phyloP scores from a whole-genome alignment of 2,329 filamentous ascomycete genomes.

The Dissoconium aciculare region DNA sequence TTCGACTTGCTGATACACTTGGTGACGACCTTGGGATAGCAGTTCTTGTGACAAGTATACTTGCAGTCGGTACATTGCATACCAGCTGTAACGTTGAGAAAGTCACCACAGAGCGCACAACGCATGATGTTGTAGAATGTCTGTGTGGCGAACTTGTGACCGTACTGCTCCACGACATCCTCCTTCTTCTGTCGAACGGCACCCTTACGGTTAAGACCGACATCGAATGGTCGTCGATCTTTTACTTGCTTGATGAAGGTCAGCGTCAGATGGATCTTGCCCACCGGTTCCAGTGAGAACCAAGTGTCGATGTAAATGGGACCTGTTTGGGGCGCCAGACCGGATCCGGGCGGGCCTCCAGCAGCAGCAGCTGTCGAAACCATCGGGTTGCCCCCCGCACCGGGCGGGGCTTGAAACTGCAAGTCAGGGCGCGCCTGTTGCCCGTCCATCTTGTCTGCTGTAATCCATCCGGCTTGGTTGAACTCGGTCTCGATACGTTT shows the following conservation, averaged over 20 bases:
- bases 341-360: constrained; percentile 25
- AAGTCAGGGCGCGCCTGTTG: constrained; percentile 39
- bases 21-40: constrained; percentile 89
- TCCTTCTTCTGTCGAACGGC: constrained; percentile 96
- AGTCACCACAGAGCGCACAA: constrained; percentile 91
- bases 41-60: constrained; percentile 97
- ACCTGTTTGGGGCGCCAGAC: constrained; percentile 36
- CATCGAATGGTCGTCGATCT: constrained; percentile 66
- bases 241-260: constrained; percentile 85
- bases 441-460: constrained; percentile 82
- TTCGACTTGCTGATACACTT: constrained; percentile 99
- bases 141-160: constrained; percentile 96
- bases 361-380: constrained; percentile 27
- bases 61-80: constrained; percentile 99
- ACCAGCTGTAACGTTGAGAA: constrained; percentile 93
- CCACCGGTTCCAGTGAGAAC: constrained; percentile 93
- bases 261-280: constrained; percentile 78
- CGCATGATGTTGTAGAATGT: constrained; percentile 99
- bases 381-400: constrained; percentile 20
- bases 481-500: constrained; percentile 96
- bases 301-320: constrained; percentile 65
- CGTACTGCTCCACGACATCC: constrained; percentile 95
- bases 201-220: constrained; percentile 85
- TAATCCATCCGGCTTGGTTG: constrained; percentile 90
- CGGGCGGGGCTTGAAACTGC: constrained; percentile 38